These are phyloP conservation scores for Alternaria sp. DNA, from an alignment of 2,329 filamentous ascomycete genomes.

Conservation along the genomic window DNA sequence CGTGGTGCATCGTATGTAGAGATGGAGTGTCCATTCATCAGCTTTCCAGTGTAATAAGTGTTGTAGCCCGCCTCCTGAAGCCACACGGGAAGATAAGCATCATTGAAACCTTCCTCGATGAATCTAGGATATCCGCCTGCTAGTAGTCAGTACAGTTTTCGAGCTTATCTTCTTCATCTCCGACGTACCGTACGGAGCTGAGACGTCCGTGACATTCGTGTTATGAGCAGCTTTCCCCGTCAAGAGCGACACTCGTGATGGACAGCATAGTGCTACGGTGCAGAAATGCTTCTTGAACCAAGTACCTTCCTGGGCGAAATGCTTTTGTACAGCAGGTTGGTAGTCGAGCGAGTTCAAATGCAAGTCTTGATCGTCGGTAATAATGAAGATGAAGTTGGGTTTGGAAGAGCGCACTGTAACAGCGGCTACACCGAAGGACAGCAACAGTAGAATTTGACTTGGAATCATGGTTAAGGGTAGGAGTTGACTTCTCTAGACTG, in stretches of 20 bases:
- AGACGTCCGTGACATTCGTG: conserved; percentile 70
- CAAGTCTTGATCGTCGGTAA: conserved; percentile 72
- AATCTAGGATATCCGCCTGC: conserved; percentile 70
- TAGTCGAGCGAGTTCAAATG: conserved; percentile 67
- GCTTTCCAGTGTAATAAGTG: conserved; percentile 76
- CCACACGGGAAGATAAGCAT: conserved; percentile 73
- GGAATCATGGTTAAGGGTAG: background rate
- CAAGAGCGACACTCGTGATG: conserved; percentile 68
- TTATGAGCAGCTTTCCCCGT: conserved; percentile 73
- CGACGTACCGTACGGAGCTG: conserved; percentile 60
- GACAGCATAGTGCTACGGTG: conserved; percentile 71
- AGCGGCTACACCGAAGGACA: conserved; percentile 1
- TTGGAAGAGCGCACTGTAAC: conserved; percentile 5
- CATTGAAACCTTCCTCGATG: conserved; percentile 67
- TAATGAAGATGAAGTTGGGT: conserved; percentile 68
- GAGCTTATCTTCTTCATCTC: accelerated
- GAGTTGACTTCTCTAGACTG: background rate
- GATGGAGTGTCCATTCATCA: conserved; percentile 69
- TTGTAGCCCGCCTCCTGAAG: conserved; percentile 72
- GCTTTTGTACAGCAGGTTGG: conserved; percentile 63
- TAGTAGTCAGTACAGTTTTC: background rate
- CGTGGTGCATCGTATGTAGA: conserved; percentile 66
- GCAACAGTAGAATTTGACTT: background rate
- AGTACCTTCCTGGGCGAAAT: conserved; percentile 65
- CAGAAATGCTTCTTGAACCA: conserved; percentile 69